Evolutionary conservation across 495 filamentous ascomycete species (phyloP).

Genomic region (Trichoderma parareesei): DNA sequence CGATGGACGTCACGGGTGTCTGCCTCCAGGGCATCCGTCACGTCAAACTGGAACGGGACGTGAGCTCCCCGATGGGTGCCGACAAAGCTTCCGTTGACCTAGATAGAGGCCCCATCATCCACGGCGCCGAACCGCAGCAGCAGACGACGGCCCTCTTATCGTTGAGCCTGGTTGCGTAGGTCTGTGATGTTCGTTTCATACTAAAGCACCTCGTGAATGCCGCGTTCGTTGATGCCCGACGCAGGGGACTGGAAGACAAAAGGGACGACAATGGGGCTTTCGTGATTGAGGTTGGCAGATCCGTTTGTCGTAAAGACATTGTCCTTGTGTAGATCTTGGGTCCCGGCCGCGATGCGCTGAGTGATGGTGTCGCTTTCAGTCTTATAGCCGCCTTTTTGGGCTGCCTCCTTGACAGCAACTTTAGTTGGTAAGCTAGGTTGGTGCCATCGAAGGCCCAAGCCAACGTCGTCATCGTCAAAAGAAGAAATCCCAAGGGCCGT

Average conservation of each 20-base stretch:
- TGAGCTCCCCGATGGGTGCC: constrained; percentile 51
- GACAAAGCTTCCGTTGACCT: constrained; percentile 43
- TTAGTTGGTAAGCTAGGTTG: constrained; percentile 23
- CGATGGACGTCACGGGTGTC: constrained; percentile 35
- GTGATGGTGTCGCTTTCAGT: constrained; percentile 13
- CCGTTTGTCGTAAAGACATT: constrained; percentile 13
- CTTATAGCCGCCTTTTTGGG: not conserved
- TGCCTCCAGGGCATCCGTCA: constrained; percentile 37
- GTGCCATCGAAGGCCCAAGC: constrained; percentile 33
- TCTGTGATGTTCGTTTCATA: constrained; percentile 47
- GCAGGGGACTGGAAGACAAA: constrained; percentile 51
- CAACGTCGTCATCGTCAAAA: constrained; percentile 49
- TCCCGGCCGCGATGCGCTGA: constrained; percentile 23
- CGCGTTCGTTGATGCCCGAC: constrained; percentile 44
- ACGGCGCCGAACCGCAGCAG: constrained; percentile 54
- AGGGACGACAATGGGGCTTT: constrained; percentile 44
- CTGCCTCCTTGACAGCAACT: constrained; percentile 16
- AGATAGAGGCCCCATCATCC: constrained; percentile 54
- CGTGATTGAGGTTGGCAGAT: constrained; percentile 19
- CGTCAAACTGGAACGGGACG: constrained; percentile 48
- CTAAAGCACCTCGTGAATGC: constrained; percentile 53
- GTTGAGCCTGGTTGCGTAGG: constrained; percentile 28
- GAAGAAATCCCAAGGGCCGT: constrained; percentile 50
- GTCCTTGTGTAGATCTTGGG: constrained; percentile 18
- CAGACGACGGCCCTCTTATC: constrained; percentile 30